A percentile compares a stretch with the other conserved stretches of the same genome.
Evolutionary conservation across 1,284 basidiomycete species (phyloP).

Genomic region (Ceratobasidium sp.): DNA sequence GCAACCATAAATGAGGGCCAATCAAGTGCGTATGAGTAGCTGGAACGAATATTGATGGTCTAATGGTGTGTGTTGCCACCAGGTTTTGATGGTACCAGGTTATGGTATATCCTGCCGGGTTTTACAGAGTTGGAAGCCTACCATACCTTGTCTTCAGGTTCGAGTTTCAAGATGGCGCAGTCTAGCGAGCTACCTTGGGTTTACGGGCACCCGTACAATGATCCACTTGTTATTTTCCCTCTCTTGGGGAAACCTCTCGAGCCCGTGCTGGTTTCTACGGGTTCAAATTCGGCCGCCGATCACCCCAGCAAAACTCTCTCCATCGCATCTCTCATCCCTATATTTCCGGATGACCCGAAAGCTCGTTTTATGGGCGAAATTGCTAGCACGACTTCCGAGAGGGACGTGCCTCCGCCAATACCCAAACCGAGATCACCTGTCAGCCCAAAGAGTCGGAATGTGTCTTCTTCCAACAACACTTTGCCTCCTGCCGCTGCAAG

Average conservation of each 20-base stretch:
- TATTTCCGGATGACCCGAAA: constrained; percentile 94
- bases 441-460: constrained; percentile 1
- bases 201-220: constrained; percentile 82
- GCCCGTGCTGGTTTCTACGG: neutral
- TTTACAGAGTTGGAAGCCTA: constrained; percentile 77
- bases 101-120: constrained; percentile 81
- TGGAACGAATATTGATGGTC: constrained; percentile 33
- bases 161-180: constrained; percentile 35
- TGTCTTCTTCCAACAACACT: neutral
- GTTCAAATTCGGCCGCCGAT: constrained; percentile 40
- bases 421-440: constrained; percentile 34
- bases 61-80: neutral
- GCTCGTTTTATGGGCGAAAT: constrained; percentile 91
- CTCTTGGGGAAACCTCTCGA: constrained; percentile 55
- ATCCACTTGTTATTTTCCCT: constrained; percentile 64
- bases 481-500: neutral
- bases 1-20: constrained; percentile 1
- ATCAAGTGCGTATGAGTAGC: constrained; percentile 47
- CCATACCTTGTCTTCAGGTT: constrained; percentile 63
- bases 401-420: constrained; percentile 22
- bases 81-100: constrained; percentile 51
- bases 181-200: constrained; percentile 62
- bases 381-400: constrained; percentile 65
- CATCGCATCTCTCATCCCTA: constrained; percentile 83
- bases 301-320: constrained; percentile 57